Conservation (phyloP, 345 rosid genomes). For the Camelina laxa region DNA sequence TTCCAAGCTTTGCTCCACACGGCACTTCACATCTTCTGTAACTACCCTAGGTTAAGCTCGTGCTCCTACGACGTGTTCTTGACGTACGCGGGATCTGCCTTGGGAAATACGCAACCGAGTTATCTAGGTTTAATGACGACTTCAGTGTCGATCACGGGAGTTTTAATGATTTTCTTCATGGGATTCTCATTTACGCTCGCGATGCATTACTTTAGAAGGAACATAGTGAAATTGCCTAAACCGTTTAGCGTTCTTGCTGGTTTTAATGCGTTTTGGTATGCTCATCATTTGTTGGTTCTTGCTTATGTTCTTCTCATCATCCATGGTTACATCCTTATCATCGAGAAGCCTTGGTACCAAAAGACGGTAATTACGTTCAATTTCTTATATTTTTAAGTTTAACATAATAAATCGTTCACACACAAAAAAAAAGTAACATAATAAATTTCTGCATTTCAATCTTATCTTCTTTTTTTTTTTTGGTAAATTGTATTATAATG, state of each 20-base stretch:
- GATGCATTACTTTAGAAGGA: slow-evolving; percentile 66
- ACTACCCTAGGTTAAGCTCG: slow-evolving; percentile 57
- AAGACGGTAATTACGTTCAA: slow-evolving; percentile 62
- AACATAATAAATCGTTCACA: no score
- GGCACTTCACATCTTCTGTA: slow-evolving; percentile 62
- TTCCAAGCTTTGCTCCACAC: slow-evolving; percentile 58
- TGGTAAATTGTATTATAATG: slow-evolving; percentile 18
- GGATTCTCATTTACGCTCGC: slow-evolving; percentile 71
- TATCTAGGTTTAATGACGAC: slow-evolving; percentile 55
- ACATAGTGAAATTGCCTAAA: slow-evolving; percentile 68
- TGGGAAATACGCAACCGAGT: slow-evolving; percentile 65
- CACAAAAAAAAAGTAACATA: background rate
- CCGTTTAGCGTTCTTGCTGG: slow-evolving; percentile 72
- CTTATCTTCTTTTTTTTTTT: background rate
- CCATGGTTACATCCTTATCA: slow-evolving; percentile 82
- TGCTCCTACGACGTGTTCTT: slow-evolving; percentile 57
- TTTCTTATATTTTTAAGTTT: background rate
- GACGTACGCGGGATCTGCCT: slow-evolving; percentile 50
- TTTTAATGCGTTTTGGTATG: slow-evolving; percentile 95
- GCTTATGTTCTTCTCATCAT: slow-evolving; percentile 68
- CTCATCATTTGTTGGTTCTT: slow-evolving; percentile 80
- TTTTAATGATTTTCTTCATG: slow-evolving; percentile 68
- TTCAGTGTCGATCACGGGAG: slow-evolving; percentile 66
- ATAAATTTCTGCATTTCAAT: background rate
- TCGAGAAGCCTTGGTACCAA: slow-evolving; percentile 63